Base-by-base conservation (phyloP, 1,139 yeast species). In the Debaryomyces nepalensis region DNA sequence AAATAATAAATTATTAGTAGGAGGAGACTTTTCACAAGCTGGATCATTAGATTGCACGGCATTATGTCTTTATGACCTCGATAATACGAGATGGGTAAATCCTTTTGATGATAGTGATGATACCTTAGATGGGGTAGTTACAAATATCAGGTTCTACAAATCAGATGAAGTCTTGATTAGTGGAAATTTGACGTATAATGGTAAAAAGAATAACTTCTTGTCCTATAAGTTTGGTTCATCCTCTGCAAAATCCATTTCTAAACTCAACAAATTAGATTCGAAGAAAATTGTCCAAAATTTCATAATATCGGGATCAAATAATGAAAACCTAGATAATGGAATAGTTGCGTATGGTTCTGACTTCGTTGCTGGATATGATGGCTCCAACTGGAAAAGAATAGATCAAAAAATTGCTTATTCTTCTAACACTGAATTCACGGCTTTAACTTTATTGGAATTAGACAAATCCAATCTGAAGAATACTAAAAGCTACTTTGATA, bases 11-110 rank as follows among this genome's bases (percentile, higher is more conserved):
- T 60, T 90, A 14, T 69, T 89, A 29, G 86, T 88, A 8, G 96
- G 88, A 37, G 99, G 99, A 15, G 71, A 80, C 36, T 88, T 88
- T 55, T 75, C 73, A 22, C 62, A 70, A 26, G 84, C 86, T 3
- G 84, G 87, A 0, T 70, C 82, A 6, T 64, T 78, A 47, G 66
- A 70, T 34, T 89, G 97, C 64, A 63, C 70, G 2, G 77, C 82
- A 2, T 63, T 89, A 38, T 88, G 96, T 58, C 66, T 86, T 33
- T 89, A 81, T 58, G 86, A 85, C 52, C 62, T 84, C 44, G 60
- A 64, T 3, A 68, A 70, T 32, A 74, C 76, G 4, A 70, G 79
- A 36, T 84, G 88, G 93, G 68, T 65, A 32, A 66, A 55, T 40
- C 79, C 80, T 2, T 69, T 74, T 33, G 64, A 70, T 41, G 66